Percentiles rank a stretch among this genome's conserved stretches.
These are phyloP conservation scores for Russula olivacea DNA, from an alignment of 768 basidiomycete genomes.

Conservation along the genomic window DNA sequence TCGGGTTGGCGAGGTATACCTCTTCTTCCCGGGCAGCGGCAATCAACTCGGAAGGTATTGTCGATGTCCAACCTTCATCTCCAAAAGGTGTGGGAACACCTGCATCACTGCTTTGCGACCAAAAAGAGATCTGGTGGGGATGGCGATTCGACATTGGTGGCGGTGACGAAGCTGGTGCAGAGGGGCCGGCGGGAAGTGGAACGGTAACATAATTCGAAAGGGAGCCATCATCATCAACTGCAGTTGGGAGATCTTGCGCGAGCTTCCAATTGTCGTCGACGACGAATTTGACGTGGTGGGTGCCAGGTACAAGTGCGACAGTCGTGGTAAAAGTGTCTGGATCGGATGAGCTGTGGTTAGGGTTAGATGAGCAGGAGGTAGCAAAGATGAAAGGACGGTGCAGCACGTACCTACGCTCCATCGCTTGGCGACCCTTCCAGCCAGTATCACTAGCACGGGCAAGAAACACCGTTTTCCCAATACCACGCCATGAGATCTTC, in stretches of 20 bases:
- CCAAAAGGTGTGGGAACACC: conserved; percentile 23
- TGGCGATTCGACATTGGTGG: conserved; percentile 28
- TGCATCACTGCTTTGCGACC: conserved; percentile 34
- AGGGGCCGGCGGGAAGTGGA: conserved; percentile 32
- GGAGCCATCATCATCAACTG: conserved; percentile 90
- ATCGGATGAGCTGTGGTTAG: conserved; percentile 20
- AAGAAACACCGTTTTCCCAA: conserved; percentile 55
- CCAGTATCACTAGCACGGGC: conserved; percentile 69
- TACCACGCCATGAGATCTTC: conserved; percentile 60
- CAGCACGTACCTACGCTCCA: conserved; percentile 56
- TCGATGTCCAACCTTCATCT: conserved; percentile 62
- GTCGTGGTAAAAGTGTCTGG: conserved; percentile 36
- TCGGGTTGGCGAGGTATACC: conserved; percentile 45
- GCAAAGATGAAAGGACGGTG: conserved; percentile 10
- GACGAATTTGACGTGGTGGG: conserved; percentile 91
- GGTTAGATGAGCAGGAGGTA: conserved; percentile 13
- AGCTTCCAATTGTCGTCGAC: conserved; percentile 86
- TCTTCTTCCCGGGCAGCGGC: conserved; percentile 85
- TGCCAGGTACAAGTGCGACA: conserved; percentile 72
- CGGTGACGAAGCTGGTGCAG: conserved; percentile 33
- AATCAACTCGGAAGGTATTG: conserved; percentile 71
- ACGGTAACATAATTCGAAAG: conserved; percentile 92
- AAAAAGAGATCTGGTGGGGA: conserved; percentile 36
- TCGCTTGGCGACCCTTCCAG: conserved; percentile 63
- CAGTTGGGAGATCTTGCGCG: conserved; percentile 72